Percentiles rank a stretch among this genome's conserved stretches.
Evolutionary conservation across 768 basidiomycete genomes (phyloP).

Genomic region (Hygrocybe coccinea): DNA sequence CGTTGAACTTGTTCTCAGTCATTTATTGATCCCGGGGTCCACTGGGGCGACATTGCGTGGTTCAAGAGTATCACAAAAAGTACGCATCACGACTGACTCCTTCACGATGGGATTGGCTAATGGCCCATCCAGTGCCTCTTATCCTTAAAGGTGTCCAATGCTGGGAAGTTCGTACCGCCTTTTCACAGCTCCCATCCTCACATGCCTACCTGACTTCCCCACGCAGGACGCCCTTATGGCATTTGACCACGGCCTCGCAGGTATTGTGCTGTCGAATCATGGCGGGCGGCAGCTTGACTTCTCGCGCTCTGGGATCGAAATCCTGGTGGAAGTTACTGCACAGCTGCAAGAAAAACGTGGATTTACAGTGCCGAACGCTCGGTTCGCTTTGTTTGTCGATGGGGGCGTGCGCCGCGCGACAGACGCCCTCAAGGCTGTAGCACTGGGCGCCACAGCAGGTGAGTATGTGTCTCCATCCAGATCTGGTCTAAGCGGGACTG

Average conservation of each 20-base stretch:
- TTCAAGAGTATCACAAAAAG: slow-evolving; percentile 77
- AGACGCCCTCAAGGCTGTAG: slow-evolving; percentile 84
- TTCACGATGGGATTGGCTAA: slow-evolving; percentile 31
- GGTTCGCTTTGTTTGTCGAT: slow-evolving; percentile 84
- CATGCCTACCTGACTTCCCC: not conserved
- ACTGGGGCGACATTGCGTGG: slow-evolving; percentile 82
- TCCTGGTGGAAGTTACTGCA: slow-evolving; percentile 80
- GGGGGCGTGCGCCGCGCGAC: slow-evolving; percentile 93
- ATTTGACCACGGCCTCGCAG: slow-evolving; percentile 67
- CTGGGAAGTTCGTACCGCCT: slow-evolving; percentile 8
- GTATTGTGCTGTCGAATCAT: slow-evolving; percentile 84
- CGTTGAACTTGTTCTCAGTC: slow-evolving; percentile 43
- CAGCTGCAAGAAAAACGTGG: slow-evolving; percentile 65
- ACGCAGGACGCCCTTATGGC: slow-evolving; percentile 74
- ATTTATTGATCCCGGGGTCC: slow-evolving; percentile 89
- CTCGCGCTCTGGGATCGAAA: slow-evolving; percentile 82
- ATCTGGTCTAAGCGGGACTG: not conserved
- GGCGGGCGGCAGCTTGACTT: slow-evolving; percentile 77
- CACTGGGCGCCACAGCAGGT: slow-evolving; percentile 68
- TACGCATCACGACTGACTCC: slow-evolving; percentile 13
- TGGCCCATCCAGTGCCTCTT: slow-evolving; percentile 62
- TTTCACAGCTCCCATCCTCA: not conserved
- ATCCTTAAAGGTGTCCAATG: slow-evolving; percentile 69
- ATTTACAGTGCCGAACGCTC: slow-evolving; percentile 67
- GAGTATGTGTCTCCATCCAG: not conserved